These are phyloP conservation scores for Alopecurus myosuroides DNA, from an alignment of 176 grass and related monocot genomes.

Conservation along the genomic window DNA sequence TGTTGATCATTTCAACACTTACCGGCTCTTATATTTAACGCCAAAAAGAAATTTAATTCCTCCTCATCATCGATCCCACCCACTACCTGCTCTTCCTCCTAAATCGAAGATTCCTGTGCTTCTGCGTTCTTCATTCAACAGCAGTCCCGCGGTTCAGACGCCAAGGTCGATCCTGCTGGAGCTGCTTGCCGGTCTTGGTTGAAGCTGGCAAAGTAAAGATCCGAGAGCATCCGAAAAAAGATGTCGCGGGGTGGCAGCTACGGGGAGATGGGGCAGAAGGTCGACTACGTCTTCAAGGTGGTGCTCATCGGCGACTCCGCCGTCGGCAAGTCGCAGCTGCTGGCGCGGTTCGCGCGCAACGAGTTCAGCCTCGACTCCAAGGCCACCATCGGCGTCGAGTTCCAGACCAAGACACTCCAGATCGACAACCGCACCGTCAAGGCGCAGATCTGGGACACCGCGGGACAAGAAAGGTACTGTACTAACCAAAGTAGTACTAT, in stretches of 20 bases:
- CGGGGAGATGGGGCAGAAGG: conserved; percentile 48
- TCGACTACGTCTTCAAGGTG: conserved; percentile 71
- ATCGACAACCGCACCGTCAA: conserved; percentile 65
- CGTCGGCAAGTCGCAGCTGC: conserved; percentile 73
- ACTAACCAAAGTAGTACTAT: not conserved
- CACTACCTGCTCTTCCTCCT: not conserved
- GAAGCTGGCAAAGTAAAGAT: not conserved
- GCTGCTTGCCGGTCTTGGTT: not conserved
- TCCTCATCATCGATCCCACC: not conserved
- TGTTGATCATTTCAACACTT: conserved; percentile 32
- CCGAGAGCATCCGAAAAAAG: not conserved
- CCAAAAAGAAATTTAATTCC: not conserved
- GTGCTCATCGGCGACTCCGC: conserved; percentile 76
- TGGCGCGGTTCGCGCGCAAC: conserved; percentile 72
- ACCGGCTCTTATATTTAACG: not conserved
- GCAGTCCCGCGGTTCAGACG: not conserved
- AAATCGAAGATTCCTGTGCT: not conserved
- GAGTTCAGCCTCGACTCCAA: conserved; percentile 92
- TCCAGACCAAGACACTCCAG: conserved; percentile 56
- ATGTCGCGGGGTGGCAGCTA: conserved; percentile 40
- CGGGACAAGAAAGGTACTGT: conserved; percentile 57
- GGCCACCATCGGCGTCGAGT: conserved; percentile 96
- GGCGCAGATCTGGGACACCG: conserved; percentile 89
- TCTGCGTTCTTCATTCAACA: not conserved
- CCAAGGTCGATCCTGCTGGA: not conserved